Evolutionary conservation across 768 basidiomycete species (phyloP), one percentile per base, ranked within the genome.

Genomic region (Kwoniella shandongensis): DNA sequence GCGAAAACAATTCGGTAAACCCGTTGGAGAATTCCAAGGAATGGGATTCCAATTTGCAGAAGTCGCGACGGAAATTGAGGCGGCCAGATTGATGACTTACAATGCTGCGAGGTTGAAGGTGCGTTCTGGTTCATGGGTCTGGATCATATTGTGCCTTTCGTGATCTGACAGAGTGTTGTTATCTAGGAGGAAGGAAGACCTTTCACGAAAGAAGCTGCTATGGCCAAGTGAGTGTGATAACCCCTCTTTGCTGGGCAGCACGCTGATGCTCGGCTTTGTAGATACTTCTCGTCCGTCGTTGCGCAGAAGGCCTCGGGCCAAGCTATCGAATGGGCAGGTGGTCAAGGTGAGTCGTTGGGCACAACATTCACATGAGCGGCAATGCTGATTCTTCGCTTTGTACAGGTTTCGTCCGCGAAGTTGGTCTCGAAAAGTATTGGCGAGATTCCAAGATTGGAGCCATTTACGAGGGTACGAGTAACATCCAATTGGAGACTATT

Each of bases 401-500:
- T 1, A 23, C 20, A 55, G 56, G 69, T 4, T 73, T 74, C 62
- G 68, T 65, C 1, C 79, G 91, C 50, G 92, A 97, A 79, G 89
- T 89, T 0, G 92, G 91, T 3, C 88, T 97, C 62, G 96, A 97
- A 80, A 97, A 98, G 59, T 66, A 39, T 44, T 74, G 68, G 70
- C 53, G 94, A 58, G 94, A 97, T 77, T 92, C 91, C 5, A 97
- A 96, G 72, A 70, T 73, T 41, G 73, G 71, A 13, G 76, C 77
- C 3, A 76, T 79, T 48, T 79, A 79, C 66, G 78, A 78, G 52
- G 76, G 94, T 36, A 97, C 94, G 41, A 91, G 88, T n/a, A 99
- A 98, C 75, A 98, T 99, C 57, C 96, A 98, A 76, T 80, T 97
- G 30, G 87, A 93, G 77, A 99, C 96, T 0, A 96, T 99, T 67